Percentiles rank a stretch among this genome's conserved stretches.
phyloP scores from a whole-genome alignment of 306 rosid genomes.

The Cucurbita pepo region DNA sequence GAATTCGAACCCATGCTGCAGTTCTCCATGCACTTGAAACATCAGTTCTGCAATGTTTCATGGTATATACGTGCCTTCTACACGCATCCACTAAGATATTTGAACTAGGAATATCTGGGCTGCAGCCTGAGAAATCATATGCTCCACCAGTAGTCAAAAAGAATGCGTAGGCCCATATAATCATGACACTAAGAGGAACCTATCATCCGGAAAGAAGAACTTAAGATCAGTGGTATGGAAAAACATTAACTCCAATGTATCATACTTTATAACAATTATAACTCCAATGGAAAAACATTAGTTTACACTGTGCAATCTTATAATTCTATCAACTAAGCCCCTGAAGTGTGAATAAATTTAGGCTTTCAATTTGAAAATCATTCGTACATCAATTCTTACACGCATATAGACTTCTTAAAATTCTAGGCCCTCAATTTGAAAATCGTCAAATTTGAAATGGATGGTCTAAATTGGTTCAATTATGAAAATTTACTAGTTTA shows the following conservation, averaged over 20 bases:
- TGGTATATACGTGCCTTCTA: conserved; percentile 63
- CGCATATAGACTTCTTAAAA: too few relatives aligned
- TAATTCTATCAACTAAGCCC: too few relatives aligned
- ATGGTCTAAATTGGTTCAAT: too few relatives aligned
- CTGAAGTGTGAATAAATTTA: too few relatives aligned
- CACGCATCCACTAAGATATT: conserved; percentile 69
- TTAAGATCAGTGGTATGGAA: not conserved
- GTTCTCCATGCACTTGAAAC: conserved; percentile 64
- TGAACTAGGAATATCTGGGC: conserved; percentile 67
- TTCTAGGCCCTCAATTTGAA: too few relatives aligned
- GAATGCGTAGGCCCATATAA: conserved; percentile 72
- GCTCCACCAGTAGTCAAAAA: conserved; percentile 93
- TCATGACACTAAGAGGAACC: conserved; percentile 72
- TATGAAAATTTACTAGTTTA: too few relatives aligned
- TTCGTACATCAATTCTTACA: too few relatives aligned
- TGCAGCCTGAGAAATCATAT: conserved; percentile 71
- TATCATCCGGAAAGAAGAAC: conserved; percentile 18
- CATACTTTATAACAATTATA: not conserved
- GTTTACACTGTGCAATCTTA: too few relatives aligned
- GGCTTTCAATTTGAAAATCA: too few relatives aligned
- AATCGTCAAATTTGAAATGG: too few relatives aligned
- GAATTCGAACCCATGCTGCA: conserved; percentile 66
- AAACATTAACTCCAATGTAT: not conserved
- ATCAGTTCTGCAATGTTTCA: conserved; percentile 83
- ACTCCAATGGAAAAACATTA: too few relatives aligned